Conservation (phyloP, 1,139 yeast species). For the Suhomyces terraborum region DNA sequence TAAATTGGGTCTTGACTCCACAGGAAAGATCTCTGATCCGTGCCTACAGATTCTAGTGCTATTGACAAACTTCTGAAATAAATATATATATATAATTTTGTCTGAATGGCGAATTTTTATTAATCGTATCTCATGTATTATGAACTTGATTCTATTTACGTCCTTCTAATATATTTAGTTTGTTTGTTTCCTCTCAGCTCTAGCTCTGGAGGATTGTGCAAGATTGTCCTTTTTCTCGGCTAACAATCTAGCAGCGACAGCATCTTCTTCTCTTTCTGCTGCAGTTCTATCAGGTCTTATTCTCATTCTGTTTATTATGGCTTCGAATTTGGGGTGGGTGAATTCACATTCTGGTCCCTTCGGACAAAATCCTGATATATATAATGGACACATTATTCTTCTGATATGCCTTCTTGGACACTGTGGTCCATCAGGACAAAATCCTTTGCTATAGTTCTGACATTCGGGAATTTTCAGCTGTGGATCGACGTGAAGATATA, state of each 20-base stretch:
- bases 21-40: slow-evolving; percentile 67
- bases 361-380: slow-evolving; percentile 92
- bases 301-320: slow-evolving; percentile 46
- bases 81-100: slow-evolving; percentile 1
- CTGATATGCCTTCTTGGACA: slow-evolving; percentile 84
- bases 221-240: slow-evolving; percentile 13
- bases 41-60: slow-evolving; percentile 35
- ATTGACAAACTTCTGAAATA: neutral
- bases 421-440: slow-evolving; percentile 89
- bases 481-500: slow-evolving; percentile 90
- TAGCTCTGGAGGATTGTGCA: slow-evolving; percentile 9
- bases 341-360: slow-evolving; percentile 61
- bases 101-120: slow-evolving; percentile 1
- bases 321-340: slow-evolving; percentile 60
- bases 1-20: slow-evolving; percentile 81
- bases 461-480: slow-evolving; percentile 86
- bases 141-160: neutral
- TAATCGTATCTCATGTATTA: slow-evolving; percentile 10
- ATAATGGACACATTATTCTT: slow-evolving; percentile 77
- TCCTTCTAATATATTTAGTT: neutral
- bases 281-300: slow-evolving; percentile 47
- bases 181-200: slow-evolving; percentile 2
- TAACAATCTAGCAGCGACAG: slow-evolving; percentile 11
- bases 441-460: slow-evolving; percentile 79
- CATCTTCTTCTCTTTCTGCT: slow-evolving; percentile 13